Conservation (phyloP, 768 basidiomycete species). For the Tylopilus felleus region DNA sequence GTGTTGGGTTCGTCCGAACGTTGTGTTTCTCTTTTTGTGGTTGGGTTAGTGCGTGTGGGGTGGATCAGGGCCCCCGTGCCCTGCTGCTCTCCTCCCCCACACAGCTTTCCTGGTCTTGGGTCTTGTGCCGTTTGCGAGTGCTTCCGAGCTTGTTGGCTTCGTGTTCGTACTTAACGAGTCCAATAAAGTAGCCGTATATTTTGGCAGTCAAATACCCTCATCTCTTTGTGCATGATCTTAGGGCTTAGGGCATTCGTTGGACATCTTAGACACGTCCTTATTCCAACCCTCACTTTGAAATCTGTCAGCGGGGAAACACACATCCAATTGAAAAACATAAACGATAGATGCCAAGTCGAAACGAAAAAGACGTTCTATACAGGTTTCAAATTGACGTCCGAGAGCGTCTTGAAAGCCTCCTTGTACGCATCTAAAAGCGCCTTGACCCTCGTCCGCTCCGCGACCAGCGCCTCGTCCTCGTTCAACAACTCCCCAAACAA, state of each 20-base stretch:
- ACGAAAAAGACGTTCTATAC: conserved; percentile 31
- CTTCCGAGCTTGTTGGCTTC: conserved; percentile 13
- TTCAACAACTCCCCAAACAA: conserved; percentile 87
- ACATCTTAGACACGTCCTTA: not conserved
- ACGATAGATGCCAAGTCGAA: not conserved
- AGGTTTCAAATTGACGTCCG: conserved; percentile 77
- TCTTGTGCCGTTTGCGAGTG: conserved; percentile 18
- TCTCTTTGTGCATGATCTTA: conserved; percentile 8
- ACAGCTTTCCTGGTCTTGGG: conserved; percentile 12
- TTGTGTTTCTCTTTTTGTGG: not conserved
- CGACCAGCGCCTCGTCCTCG: conserved; percentile 93
- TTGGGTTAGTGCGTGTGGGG: not conserved
- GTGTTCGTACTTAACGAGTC: conserved; percentile 22
- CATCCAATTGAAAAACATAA: not conserved
- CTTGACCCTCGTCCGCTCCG: conserved; percentile 91
- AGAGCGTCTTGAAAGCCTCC: conserved; percentile 85
- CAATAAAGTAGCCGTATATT: conserved; percentile 22
- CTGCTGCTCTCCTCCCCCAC: not conserved
- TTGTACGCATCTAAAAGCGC: conserved; percentile 93
- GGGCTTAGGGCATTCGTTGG: not conserved
- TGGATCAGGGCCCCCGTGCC: not conserved
- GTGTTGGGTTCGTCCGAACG: not conserved
- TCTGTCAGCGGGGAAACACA: not conserved
- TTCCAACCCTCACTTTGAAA: not conserved
- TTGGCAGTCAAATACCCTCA: conserved; percentile 6